Conservation (phyloP, 345 rosid species). For the Eucalyptus guilfoylei region DNA sequence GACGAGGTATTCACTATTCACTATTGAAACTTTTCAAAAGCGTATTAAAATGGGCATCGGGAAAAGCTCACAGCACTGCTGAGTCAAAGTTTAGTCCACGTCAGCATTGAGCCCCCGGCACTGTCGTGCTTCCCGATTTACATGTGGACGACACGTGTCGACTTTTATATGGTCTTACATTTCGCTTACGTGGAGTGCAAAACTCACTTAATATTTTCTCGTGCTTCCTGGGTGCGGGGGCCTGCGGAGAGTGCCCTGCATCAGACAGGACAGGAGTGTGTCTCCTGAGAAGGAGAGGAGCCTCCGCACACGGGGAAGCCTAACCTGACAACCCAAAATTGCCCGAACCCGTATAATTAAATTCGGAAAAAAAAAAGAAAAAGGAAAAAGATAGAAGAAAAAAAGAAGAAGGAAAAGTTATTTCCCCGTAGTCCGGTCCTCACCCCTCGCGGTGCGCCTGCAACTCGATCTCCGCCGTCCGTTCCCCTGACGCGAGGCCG, state of each 20-base stretch:
- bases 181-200: too few relatives aligned
- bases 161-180: too few relatives aligned
- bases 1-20: accelerated
- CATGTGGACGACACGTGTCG: too few relatives aligned
- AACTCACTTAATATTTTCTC: too few relatives aligned
- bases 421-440: neutral
- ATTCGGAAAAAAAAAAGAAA: neutral
- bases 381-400: accelerated
- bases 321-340: neutral
- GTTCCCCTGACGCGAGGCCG: neutral
- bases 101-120: neutral
- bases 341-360: neutral
- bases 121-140: too few relatives aligned
- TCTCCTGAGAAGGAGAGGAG: neutral
- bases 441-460: neutral
- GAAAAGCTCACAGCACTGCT: neutral
- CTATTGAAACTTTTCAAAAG: neutral
- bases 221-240: neutral
- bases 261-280: neutral
- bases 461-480: neutral
- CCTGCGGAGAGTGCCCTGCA: neutral
- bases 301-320: neutral
- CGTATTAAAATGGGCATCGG: neutral
- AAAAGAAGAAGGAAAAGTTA: neutral
- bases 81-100: neutral